Conservation (phyloP, 2,329 filamentous ascomycete species). For the Claviceps digitariae region DNA sequence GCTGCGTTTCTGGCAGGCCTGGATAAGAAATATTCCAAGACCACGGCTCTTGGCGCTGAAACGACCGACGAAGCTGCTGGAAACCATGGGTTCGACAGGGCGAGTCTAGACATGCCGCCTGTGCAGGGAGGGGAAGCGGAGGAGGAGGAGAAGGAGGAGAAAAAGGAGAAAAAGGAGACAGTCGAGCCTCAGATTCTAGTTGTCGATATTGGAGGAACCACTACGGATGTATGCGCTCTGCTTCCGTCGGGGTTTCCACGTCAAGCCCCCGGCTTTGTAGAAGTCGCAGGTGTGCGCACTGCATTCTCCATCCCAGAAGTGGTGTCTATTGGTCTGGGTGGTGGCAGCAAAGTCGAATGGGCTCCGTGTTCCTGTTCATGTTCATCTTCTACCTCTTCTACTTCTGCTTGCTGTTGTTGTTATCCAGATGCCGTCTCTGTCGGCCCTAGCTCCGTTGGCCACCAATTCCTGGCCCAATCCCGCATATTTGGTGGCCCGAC, state of each 20-base stretch:
- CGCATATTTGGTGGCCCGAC: conserved; percentile 39
- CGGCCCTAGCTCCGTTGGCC: conserved; percentile 44
- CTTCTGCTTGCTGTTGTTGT: conserved; percentile 9
- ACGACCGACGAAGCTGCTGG: not conserved
- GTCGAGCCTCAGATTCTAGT: conserved; percentile 28
- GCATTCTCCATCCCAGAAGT: conserved; percentile 46
- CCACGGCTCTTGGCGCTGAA: not conserved
- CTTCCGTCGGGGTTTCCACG: conserved; percentile 45
- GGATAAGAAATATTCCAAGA: conserved; percentile 14
- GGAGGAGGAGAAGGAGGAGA: not conserved
- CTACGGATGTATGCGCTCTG: conserved; percentile 44
- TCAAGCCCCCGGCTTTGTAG: conserved; percentile 43
- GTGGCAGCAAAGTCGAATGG: conserved; percentile 27
- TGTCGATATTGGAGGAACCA: conserved; percentile 48
- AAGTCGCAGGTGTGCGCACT: conserved; percentile 44
- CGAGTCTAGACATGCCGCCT: not conserved
- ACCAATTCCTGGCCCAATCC: conserved; percentile 32
- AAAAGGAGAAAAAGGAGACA: not conserved
- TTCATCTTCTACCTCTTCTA: not conserved
- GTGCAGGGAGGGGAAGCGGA: not conserved
- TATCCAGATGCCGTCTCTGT: conserved; percentile 24
- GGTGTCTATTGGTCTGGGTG: conserved; percentile 41
- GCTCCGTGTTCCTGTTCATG: conserved; percentile 9
- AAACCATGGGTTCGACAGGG: not conserved
- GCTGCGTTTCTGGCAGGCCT: conserved; percentile 39